A percentile compares a stretch with the other conserved stretches of the same genome.
Conservation (phyloP, 2,329 filamentous ascomycete genomes). For the Plectosphaerella sp. region DNA sequence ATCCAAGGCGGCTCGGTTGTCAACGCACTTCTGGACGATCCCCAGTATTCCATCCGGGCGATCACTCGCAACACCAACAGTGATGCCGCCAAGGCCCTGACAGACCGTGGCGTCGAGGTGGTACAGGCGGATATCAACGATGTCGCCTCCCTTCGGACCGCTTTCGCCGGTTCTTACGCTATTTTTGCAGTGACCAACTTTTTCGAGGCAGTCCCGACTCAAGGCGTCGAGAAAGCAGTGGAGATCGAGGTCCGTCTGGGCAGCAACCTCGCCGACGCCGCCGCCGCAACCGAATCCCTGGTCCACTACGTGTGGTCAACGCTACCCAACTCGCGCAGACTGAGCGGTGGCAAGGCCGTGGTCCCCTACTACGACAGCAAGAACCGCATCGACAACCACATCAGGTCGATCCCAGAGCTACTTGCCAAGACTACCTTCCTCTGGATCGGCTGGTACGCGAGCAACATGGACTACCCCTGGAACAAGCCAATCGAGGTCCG, state of each 20-base stretch:
- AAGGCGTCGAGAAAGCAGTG: conserved; percentile 35
- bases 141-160: conserved; percentile 19
- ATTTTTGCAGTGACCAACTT: conserved; percentile 33
- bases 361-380: conserved; percentile 40
- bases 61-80: conserved; percentile 37
- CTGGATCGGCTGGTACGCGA: conserved; percentile 28
- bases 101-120: conserved; percentile 27
- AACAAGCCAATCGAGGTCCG: conserved; percentile 35
- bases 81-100: conserved; percentile 22
- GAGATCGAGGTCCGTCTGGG: conserved; percentile 32
- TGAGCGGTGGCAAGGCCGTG: conserved; percentile 23
- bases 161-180: conserved; percentile 28
- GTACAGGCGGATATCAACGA: conserved; percentile 28
- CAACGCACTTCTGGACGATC: conserved; percentile 12
- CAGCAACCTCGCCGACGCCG: conserved; percentile 36
- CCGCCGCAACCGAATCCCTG: conserved; percentile 26
- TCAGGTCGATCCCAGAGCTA: conserved; percentile 25
- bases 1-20: conserved; percentile 11
- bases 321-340: conserved; percentile 26
- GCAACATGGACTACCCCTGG: conserved; percentile 20
- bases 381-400: conserved; percentile 31
- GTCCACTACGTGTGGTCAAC: conserved; percentile 42
- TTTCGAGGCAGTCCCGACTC: conserved; percentile 17
- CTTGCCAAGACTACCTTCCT: conserved; percentile 34
- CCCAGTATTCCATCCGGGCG: conserved; percentile 11